Evolutionary conservation across 2,329 filamentous ascomycete species (phyloP), one percentile per base, ranked within the genome.

Genomic region (Cladophialophora bantiana): DNA sequence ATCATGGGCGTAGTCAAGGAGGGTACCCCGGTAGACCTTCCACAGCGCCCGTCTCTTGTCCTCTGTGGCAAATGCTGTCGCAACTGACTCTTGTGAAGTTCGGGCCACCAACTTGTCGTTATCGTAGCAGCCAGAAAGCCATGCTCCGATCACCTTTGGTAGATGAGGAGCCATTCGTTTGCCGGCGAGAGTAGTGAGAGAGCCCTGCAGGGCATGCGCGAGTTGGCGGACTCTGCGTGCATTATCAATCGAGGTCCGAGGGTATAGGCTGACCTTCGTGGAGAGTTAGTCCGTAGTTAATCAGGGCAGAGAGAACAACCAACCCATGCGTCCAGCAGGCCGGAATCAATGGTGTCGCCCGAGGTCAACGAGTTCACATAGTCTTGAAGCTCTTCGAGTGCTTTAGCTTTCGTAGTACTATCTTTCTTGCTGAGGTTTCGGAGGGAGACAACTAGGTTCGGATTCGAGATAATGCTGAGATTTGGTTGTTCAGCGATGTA

Each of bases 351-450:
- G 20, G 74, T 68, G 84, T 85, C 76, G 77, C 61, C 45, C 15
- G 57, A 61, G 35, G 64, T 42, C 7, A 66, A 45, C n/a, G 61
- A 84, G 50, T 78, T 84, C 77, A 82, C 85, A 83, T 45, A 92
- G 82, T 85, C 77, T 56, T 92, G 84, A 20, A 99, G 80, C 60
- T 98, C 94, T 73, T 98, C 94, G 34, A 99, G 82, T 0, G 92
- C 94, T 77, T 94, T 97, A 7, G 90, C 85, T 77, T 97, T 96
- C 42, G 95, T 99, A 10, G 89, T 96, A 74, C 89, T 90, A 80
- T 97, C 94, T 79, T 95, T 96, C 81, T 98, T 99, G 59, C 89
- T 85, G 3, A 97, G 80, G 73, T 96, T 97, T 79, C 97, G 96
- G 81, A 97, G 92, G n/a, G 89, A 88, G 13, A 98, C 93, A 42